Conservation (phyloP, 2,329 filamentous ascomycete species). For the Beauveria caledonica region DNA sequence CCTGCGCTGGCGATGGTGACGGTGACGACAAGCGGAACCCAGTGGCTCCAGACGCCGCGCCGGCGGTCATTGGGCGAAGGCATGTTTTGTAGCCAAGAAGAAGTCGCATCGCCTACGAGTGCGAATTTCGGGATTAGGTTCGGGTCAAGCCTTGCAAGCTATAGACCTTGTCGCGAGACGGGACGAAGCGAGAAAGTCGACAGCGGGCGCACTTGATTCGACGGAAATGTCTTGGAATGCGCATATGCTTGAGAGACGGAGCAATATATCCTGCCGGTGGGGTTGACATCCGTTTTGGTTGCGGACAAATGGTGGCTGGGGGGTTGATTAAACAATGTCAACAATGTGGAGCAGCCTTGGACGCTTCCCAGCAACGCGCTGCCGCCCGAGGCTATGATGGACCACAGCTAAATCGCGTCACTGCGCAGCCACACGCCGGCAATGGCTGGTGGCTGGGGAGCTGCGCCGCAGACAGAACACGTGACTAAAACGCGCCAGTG, state of each 20-base stretch:
- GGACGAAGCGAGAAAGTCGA: not conserved
- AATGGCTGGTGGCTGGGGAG: not conserved
- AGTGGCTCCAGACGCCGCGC: slow-evolving; percentile 66
- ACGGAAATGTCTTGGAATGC: slow-evolving; percentile 9
- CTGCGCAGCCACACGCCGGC: slow-evolving; percentile 1
- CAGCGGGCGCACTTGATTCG: not conserved
- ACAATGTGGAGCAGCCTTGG: slow-evolving; percentile 16
- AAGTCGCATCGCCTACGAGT: slow-evolving; percentile 53
- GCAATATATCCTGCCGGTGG: slow-evolving; percentile 9
- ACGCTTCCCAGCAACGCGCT: slow-evolving; percentile 18
- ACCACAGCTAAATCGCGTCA: slow-evolving; percentile 23
- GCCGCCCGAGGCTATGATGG: slow-evolving; percentile 29
- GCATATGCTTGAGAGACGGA: slow-evolving; percentile 6
- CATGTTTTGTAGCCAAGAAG: slow-evolving; percentile 33
- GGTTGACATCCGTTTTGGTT: slow-evolving; percentile 12
- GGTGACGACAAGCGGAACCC: slow-evolving; percentile 81
- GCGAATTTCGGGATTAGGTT: slow-evolving; percentile 38
- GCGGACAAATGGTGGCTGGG: slow-evolving; percentile 17
- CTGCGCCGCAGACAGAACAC: not conserved
- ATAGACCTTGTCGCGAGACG: not conserved
- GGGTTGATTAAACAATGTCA: slow-evolving; percentile 14
- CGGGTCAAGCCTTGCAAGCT: not conserved
- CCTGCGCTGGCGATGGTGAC: slow-evolving; percentile 82
- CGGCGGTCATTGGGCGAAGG: slow-evolving; percentile 25
- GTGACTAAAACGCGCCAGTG: not conserved